Base-by-base conservation (phyloP, 108 stramenopile species). In the Cyclostephanos tholiformis region DNA sequence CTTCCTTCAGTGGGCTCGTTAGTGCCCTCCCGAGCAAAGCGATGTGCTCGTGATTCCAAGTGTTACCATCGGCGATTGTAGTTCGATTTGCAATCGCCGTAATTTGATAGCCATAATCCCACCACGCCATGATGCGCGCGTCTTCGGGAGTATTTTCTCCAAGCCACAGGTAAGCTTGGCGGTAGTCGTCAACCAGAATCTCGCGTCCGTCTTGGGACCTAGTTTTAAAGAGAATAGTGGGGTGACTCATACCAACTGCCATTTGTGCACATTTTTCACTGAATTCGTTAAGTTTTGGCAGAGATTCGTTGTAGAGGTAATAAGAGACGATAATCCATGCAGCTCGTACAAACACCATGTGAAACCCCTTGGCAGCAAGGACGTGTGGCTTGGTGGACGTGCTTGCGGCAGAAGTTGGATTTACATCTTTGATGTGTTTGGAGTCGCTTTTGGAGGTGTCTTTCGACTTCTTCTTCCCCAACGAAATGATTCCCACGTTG, bases 21-120 rank as follows among this genome's bases (percentile, higher is more conserved):
- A 99, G 78, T 14, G 88, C 84, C 59, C 95, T 84, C 35, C 99
- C 99, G 2, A 99, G 83, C 35, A 98, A 87, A 17, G 99, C 99
- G 85, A 99, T 99, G 78, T 98, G 99, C 65, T 97, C 97, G 72
- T 99, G 97, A 85, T 99, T 99, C 99, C 99, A 99, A 29, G 99
- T 99, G 78, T 99, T 99, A n/a, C 97, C 97, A 81, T 99, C 99
- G 1, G 97, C 99, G 73, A 99, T 93, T 2, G 97, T 97, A 10
- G 99, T 99, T 38, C 99, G 90, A 76, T 99, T 98, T 23, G 87
- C 95, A 74, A 99, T 98, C 52, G 83, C 99, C 66, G 93, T 91
- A 69, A 98, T 98, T 63, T 94, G 93, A 71, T 96, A 97, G 23
- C 95, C 95, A 69, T 97, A 96, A 69, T 97, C 96, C 95, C 95